phyloP scores from a whole-genome alignment of 768 basidiomycete genomes.

The Suillus spraguei region DNA sequence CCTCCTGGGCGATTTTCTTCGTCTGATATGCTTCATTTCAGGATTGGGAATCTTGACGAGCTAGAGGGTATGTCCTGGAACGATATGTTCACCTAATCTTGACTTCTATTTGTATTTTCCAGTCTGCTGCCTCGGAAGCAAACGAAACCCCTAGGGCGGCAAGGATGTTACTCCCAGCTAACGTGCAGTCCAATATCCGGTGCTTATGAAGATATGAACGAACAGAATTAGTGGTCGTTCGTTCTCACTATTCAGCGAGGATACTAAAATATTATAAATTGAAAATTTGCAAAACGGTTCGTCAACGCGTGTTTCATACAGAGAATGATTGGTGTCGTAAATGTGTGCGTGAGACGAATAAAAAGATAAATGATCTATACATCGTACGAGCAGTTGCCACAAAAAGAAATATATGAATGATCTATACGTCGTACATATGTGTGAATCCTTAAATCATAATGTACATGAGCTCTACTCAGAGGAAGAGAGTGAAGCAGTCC shows the following conservation, averaged over 20 bases:
- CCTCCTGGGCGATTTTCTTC: slow-evolving; percentile 11
- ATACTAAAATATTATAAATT: background rate
- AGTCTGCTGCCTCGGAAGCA: no score
- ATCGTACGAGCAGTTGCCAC: background rate
- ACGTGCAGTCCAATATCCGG: background rate
- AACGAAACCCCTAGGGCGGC: no score
- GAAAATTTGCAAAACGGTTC: background rate
- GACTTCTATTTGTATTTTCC: no score
- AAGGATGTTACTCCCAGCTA: background rate
- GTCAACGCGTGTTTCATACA: background rate
- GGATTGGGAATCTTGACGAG: slow-evolving; percentile 91
- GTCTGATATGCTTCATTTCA: slow-evolving; percentile 23
- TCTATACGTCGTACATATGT: background rate
- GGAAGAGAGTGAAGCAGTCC: slow-evolving; percentile 2
- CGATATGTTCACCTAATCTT: no score
- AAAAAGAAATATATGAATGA: background rate
- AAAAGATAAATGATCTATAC: background rate
- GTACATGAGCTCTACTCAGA: background rate
- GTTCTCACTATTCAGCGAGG: background rate
- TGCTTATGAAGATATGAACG: background rate
- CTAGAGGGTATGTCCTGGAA: no score
- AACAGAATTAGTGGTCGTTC: background rate
- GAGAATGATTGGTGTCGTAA: background rate
- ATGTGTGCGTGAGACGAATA: background rate
- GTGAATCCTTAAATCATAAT: background rate